A percentile compares a stretch with the other conserved stretches of the same genome.
Conservation (phyloP, 345 rosid species). For the Salix brachista region DNA sequence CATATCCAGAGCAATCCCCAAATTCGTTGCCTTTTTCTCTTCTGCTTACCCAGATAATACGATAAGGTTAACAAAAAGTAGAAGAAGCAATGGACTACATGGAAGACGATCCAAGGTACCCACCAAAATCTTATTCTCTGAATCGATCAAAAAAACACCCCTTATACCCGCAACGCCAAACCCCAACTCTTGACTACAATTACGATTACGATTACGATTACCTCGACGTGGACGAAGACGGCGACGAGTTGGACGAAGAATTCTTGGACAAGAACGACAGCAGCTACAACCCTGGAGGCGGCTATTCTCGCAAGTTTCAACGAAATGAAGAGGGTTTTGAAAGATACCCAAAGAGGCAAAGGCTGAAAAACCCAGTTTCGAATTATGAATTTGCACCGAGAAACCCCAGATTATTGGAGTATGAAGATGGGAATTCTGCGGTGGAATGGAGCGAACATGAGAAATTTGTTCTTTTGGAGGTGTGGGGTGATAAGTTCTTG, state of each 20-base stretch:
- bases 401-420: neutral
- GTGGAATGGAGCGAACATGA: constrained; percentile 39
- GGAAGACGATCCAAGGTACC: constrained; percentile 28
- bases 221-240: constrained; percentile 18
- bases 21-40: no score
- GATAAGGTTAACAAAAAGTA: neutral
- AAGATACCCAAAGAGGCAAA: constrained; percentile 39
- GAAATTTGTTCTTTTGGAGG: constrained; percentile 43
- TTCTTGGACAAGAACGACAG: constrained; percentile 6
- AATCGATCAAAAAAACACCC: constrained; percentile 26
- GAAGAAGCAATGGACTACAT: constrained; percentile 18
- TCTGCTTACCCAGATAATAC: neutral
- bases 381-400: constrained; percentile 30
- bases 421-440: neutral
- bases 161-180: constrained; percentile 20
- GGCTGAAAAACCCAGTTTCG: constrained; percentile 23
- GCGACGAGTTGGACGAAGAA: constrained; percentile 15
- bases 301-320: constrained; percentile 12
- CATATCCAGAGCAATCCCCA: no score
- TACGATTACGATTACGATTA: constrained; percentile 11
- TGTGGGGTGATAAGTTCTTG: constrained; percentile 57
- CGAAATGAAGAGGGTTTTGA: constrained; percentile 23
- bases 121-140: constrained; percentile 25
- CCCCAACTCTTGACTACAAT: constrained; percentile 12
- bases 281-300: constrained; percentile 4